Base-by-base conservation (phyloP, 192 early-diverging fungal species). In the Coemansia sp. region DNA sequence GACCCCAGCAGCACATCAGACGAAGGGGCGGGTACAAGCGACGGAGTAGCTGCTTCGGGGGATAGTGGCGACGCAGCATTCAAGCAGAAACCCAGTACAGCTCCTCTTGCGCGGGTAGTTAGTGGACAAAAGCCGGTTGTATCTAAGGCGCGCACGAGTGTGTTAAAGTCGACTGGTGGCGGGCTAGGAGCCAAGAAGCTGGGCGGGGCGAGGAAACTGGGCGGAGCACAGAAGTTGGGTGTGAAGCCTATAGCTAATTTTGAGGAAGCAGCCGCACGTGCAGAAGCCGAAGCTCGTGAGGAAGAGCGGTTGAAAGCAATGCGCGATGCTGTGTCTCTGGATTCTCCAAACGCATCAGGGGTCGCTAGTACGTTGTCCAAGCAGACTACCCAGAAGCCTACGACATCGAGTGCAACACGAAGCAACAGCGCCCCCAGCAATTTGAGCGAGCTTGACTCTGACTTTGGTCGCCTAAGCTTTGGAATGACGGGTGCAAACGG, bases 251-350 rank as follows among this genome's bases (percentile, higher is more conserved):
- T 84, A 20, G 80, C 90, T 66, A 92, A 92, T 76, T 97, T 97
- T 87, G 96, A 96, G 61, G 92, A 94, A 70, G 93, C 90, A 1
- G 94, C 93, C 57, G 89, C 92, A 21, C 86, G 88, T 31, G 96
- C 94, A 19, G 93, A 92, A 70, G 90, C 92, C 64, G 75, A 80
- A 31, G 93, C 92, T 32, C 88, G 85, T 60, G 91, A 93, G n/a
- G 84, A 87, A 27, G 73, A 79, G 83, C 67, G 67, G 25, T 58
- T 78, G 61, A 68, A 70, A 60, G 64, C 87, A 71, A 72, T 84
- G 85, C 63, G 84, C 60, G 67, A 63, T 24, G 75, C 80, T 25
- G 64, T 66, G 31, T 39, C 59, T 1, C 51, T 30, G 11, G 27
- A 5, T 6, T 33, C 7, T 14, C 54, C 36, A 9, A 51, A 46